phyloP scores from a whole-genome alignment of 352 stramenopile species.

The Phytophthora hybrid region DNA sequence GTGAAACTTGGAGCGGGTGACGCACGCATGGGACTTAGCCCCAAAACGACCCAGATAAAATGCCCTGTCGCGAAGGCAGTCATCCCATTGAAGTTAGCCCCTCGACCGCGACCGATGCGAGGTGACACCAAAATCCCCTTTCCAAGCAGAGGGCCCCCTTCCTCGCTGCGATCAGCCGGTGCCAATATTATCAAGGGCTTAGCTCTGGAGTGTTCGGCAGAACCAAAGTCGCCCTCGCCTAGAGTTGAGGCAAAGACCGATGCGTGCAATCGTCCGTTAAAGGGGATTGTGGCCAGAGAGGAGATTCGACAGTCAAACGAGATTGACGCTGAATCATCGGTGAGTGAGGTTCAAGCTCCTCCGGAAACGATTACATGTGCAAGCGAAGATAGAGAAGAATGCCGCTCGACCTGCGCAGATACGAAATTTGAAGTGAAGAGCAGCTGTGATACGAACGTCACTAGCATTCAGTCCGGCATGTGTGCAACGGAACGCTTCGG shows the following conservation, averaged over 20 bases:
- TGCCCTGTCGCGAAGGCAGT: neutral
- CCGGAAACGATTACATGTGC: neutral
- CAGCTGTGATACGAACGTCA: neutral
- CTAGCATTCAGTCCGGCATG: neutral
- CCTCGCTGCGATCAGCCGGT: conserved; percentile 20
- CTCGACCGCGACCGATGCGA: conserved; percentile 31
- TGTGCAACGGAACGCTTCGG: neutral
- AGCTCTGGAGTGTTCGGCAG: neutral
- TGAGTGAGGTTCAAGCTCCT: neutral
- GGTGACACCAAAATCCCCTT: conserved; percentile 50
- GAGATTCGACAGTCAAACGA: neutral
- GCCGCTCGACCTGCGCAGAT: neutral
- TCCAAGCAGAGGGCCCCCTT: conserved; percentile 14
- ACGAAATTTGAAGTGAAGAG: neutral
- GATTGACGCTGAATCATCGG: neutral
- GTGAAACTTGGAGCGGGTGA: neutral
- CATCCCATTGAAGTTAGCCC: neutral
- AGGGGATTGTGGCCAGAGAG: neutral
- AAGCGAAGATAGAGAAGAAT: neutral
- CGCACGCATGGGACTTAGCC: neutral
- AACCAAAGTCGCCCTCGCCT: neutral
- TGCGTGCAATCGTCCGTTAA: neutral
- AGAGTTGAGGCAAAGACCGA: conserved; percentile 12
- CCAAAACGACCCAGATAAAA: neutral
- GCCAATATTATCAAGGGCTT: conserved; percentile 24